Evolutionary conservation across 1,139 yeast species (phyloP).

Genomic region (Yamadazyma taylorii): DNA sequence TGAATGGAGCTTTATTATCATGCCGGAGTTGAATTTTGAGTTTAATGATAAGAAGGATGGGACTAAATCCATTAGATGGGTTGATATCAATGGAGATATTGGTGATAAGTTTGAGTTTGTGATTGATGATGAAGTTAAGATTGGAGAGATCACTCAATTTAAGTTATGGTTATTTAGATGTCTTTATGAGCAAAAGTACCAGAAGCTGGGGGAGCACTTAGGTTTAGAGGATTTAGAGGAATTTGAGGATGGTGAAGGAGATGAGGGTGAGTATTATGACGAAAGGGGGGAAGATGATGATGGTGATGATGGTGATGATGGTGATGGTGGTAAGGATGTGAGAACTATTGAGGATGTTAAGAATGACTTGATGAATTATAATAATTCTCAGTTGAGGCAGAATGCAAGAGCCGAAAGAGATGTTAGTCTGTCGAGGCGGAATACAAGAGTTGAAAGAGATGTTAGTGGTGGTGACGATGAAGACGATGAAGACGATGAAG

Average conservation of each 20-base stretch:
- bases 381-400: constrained; percentile 3
- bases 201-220: constrained; percentile 23
- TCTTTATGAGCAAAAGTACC: constrained; percentile 75
- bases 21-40: constrained; percentile 56
- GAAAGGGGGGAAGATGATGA: no score
- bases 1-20: constrained; percentile 69
- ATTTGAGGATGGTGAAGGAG: constrained; percentile 44
- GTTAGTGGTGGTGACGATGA: constrained; percentile 6
- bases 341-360: constrained; percentile 26
- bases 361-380: constrained; percentile 13
- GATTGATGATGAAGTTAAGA: constrained; percentile 61
- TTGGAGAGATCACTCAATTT: constrained; percentile 62
- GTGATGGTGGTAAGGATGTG: neutral
- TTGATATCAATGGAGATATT: constrained; percentile 78
- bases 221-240: constrained; percentile 51
- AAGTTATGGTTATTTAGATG: constrained; percentile 64
- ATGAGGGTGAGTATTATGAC: constrained; percentile 1
- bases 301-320: no score
- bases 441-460: no score
- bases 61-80: constrained; percentile 66
- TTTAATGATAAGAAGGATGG: constrained; percentile 35
- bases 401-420: no score
- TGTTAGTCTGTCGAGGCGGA: no score
- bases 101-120: constrained; percentile 86
- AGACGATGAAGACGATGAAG: no score